Evolutionary conservation across 2,329 filamentous ascomycete genomes (phyloP), one percentile per base, ranked within the genome.

Genomic region (Fusarium pilosicola): DNA sequence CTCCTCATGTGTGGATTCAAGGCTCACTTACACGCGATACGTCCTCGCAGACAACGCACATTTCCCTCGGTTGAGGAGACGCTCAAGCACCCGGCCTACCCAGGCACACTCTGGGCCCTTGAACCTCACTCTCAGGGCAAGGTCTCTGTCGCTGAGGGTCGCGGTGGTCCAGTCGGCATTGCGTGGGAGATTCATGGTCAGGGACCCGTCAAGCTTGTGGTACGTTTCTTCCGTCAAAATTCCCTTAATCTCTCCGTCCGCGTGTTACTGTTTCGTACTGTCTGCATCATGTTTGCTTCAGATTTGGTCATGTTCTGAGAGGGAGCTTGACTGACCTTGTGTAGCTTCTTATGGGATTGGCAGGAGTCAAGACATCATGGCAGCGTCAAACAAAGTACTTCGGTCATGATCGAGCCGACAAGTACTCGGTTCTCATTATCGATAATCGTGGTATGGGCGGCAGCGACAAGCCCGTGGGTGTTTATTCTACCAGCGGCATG

Each of bases 391-490:
- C 92, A 15, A 89, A 92, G 74, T 88, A 94, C 83, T 96, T 97
- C 79, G 94, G 93, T 58, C 94, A 97, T 83, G 86, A 90, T 57
- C 86, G 90, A 68, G 87, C 85, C 52, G 85, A 90, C 68, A 85
- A 87, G 73, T 97, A 95, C 84, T 92, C 92, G 0, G 91, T 91
- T 62, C 87, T 97, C 12, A 83, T 96, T 63, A 86, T 94, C 74
- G 95, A 97, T 84, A 97, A 97, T 83, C 90, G 95, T 75, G 94
- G 95, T 71, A 92, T 97, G 79, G 95, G 95, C 64, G 88, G 88
- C 70, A 94, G 92, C 55, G 93, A 93, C 83, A 95, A 93, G 81
- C 95, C 95, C 1, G 79, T 93, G 28, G 86, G 88, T 77, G 89
- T 94, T 46, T 97, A 97, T 85, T 92, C 92, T 36, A 96, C 94